phyloP scores from a whole-genome alignment of 1,284 basidiomycete species.

The Ceratobasidium sp. region DNA sequence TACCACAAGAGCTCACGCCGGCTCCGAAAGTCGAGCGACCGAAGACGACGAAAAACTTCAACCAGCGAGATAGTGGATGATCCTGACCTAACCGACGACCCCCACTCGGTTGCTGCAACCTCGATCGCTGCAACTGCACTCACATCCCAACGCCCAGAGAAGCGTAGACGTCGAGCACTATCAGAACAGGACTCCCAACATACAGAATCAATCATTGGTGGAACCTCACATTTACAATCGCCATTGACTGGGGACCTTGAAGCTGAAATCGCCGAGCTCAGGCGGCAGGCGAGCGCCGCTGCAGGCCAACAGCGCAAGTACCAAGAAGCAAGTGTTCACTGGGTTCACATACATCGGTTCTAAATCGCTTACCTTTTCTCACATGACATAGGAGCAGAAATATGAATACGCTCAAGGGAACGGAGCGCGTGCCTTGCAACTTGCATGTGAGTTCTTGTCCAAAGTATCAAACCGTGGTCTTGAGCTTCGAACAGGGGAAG shows the following conservation, averaged over 20 bases:
- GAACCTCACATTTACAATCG: conserved; percentile 8
- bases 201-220: conserved; percentile 17
- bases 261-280: conserved; percentile 69
- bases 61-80: conserved; percentile 9
- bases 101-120: conserved; percentile 27
- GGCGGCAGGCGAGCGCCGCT: conserved; percentile 74
- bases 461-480: not conserved
- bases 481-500: conserved; percentile 22
- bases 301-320: conserved; percentile 78
- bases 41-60: conserved; percentile 17
- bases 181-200: conserved; percentile 26
- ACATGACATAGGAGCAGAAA: conserved; percentile 28
- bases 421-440: conserved; percentile 68
- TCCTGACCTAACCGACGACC: conserved; percentile 36
- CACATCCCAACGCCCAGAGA: conserved; percentile 1
- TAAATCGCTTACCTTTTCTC: conserved; percentile 30
- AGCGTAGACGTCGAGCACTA: conserved; percentile 19
- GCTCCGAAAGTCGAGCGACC: conserved; percentile 13
- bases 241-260: conserved; percentile 52
- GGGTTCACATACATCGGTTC: conserved; percentile 45
- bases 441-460: conserved; percentile 54
- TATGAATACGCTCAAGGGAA: conserved; percentile 63
- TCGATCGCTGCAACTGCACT: conserved; percentile 5
- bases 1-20: conserved; percentile 24
- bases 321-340: conserved; percentile 82